Evolutionary conservation across 169 alveolate species (phyloP), one percentile per base, ranked within the genome.

Genomic region (Eimeria sp.): DNA sequence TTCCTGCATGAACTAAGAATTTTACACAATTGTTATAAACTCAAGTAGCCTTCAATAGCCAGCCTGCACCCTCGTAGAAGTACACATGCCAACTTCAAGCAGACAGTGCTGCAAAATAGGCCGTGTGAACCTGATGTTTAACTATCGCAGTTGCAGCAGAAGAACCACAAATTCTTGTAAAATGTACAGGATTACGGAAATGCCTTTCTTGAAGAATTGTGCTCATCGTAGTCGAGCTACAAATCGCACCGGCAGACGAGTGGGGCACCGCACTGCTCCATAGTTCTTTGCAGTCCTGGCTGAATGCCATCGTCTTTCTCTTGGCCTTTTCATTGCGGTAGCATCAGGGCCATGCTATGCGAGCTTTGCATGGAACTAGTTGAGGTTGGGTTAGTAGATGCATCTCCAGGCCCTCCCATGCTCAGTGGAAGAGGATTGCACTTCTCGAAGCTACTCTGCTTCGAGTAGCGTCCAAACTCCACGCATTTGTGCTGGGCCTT

Each of bases 181-280:
- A 40, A 4, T 27, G 40, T 34, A n/a, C 4, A 5, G 16, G 18
- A 5, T 0, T 40, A 43, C 83, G 20, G 11, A 40, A 73, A 73
- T 5, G 83, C 51, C 34, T 13, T 13, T 73, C n/a, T 5, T 40
- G 54, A 16, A 2, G n/a, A 20, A 20, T 73, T 73, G 16, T 40
- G 83, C 40, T 40, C 54, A 40, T 40, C 83, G 6, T 73, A 14
- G 57, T 73, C 18, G 83, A 18, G 54, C 57, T 34, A 14, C 83
- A 73, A 73, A 14, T 73, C 83, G 83, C 83, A 73, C 83, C 83
- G 54, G n/a, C n/a, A n/a, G n/a, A n/a, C n/a, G n/a, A n/a, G n/a
- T n/a, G n/a, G n/a, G n/a, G n/a, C n/a, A n/a, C n/a, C n/a, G n/a
- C n/a, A n/a, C n/a, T n/a, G n/a, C n/a, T n/a, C n/a, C n/a, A n/a